These are phyloP conservation scores for Moesziomyces globuligerus DNA, from an alignment of 1,284 basidiomycete species.

Conservation along the genomic window DNA sequence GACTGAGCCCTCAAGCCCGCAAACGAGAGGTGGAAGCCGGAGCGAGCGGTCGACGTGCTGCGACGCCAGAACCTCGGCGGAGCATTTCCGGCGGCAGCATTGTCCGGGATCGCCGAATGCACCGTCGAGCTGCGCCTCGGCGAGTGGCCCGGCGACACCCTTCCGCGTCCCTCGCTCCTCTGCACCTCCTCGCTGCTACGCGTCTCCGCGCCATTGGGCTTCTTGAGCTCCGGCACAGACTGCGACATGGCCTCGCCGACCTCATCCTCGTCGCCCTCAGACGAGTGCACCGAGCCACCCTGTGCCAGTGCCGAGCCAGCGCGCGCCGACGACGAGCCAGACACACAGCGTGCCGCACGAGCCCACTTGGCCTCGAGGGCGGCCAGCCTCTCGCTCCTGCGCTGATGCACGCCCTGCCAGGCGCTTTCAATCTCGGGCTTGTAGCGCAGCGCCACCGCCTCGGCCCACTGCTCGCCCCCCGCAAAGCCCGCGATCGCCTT, in stretches of 20 bases:
- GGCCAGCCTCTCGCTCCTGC: constrained; percentile 25
- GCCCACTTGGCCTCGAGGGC: constrained; percentile 16
- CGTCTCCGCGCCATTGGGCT: constrained; percentile 7
- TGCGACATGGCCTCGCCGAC: constrained; percentile 51
- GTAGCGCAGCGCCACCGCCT: constrained; percentile 54
- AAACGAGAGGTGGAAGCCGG: constrained; percentile 45
- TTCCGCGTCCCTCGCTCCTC: constrained; percentile 5
- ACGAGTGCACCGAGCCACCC: constrained; percentile 26
- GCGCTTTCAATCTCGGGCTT: constrained; percentile 50
- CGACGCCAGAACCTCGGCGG: constrained; percentile 42
- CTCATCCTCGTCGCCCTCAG: constrained; percentile 22
- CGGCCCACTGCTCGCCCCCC: constrained; percentile 57
- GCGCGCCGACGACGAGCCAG: constrained; percentile 17
- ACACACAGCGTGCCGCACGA: constrained; percentile 19
- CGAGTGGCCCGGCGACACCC: constrained; percentile 16
- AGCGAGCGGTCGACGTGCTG: constrained; percentile 30
- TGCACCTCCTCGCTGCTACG: constrained; percentile 7
- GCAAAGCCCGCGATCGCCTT: constrained; percentile 61
- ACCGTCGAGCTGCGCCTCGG: constrained; percentile 32
- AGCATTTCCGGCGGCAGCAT: constrained; percentile 7
- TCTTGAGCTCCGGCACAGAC: constrained; percentile 56
- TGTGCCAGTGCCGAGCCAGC: constrained; percentile 25
- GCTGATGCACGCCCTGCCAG: constrained; percentile 20
- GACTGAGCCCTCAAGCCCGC: constrained; percentile 31
- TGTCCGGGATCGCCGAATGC: constrained; percentile 23